phyloP scores from a whole-genome alignment of 2,329 filamentous ascomycete species.

The Stemphylium beticola region DNA sequence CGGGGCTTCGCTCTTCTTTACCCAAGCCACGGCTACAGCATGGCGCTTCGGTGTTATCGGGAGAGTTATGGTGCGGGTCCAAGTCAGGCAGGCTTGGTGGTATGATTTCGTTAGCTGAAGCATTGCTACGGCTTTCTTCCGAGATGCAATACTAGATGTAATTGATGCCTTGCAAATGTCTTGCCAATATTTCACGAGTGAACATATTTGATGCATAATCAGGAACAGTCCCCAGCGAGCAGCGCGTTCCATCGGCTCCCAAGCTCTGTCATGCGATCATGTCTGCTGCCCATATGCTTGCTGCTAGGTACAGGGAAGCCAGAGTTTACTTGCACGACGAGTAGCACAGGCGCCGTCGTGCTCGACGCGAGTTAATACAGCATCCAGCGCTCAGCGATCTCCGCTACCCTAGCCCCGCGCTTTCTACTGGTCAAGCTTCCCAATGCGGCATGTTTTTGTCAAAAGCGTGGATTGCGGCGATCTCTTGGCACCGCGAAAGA shows the following conservation, averaged over 20 bases:
- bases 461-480: conserved; percentile 1
- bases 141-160: background rate
- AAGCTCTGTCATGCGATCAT: too few species aligned
- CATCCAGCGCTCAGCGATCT: background rate
- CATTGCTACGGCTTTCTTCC: background rate
- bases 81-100: background rate
- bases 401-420: background rate
- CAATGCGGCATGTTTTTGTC: background rate
- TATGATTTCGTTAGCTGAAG: background rate
- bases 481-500: conserved; percentile 11
- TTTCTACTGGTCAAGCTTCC: background rate
- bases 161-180: background rate
- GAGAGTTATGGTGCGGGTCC: background rate
- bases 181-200: too few species aligned
- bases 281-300: background rate
- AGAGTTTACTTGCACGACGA: background rate
- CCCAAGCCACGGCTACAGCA: conserved; percentile 9
- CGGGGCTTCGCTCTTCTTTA: conserved; percentile 1
- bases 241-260: too few species aligned
- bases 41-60: conserved; percentile 18
- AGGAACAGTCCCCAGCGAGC: too few species aligned
- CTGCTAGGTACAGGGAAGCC: background rate
- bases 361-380: background rate
- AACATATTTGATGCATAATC: too few species aligned
- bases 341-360: background rate